These are phyloP conservation scores for Rhypophila decipiens DNA, from an alignment of 495 filamentous ascomycete genomes.

Conservation along the genomic window DNA sequence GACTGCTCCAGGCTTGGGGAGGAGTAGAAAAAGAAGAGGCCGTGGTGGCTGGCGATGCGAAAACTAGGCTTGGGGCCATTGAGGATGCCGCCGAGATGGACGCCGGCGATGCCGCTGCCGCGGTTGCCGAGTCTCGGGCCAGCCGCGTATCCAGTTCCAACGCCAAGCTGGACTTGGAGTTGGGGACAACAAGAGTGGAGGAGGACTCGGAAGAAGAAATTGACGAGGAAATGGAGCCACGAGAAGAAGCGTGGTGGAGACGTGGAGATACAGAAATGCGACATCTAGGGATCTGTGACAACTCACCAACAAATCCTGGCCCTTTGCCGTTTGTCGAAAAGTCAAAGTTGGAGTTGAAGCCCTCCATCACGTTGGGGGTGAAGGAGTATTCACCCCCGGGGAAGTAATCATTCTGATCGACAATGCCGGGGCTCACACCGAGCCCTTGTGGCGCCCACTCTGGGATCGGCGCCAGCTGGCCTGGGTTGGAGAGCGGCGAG, in stretches of 20 bases:
- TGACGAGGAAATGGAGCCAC: slow-evolving; percentile 18
- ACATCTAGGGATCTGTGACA: slow-evolving; percentile 29
- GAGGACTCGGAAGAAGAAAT: slow-evolving; percentile 28
- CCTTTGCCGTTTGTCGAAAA: slow-evolving; percentile 47
- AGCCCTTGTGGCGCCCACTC: slow-evolving; percentile 56
- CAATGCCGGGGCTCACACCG: slow-evolving; percentile 60
- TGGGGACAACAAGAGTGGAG: slow-evolving; percentile 21
- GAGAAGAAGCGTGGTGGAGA: slow-evolving; percentile 1
- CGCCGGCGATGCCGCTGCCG: slow-evolving; percentile 28
- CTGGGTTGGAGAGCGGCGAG: slow-evolving; percentile 66
- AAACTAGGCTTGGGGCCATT: slow-evolving; percentile 29
- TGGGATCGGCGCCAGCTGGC: slow-evolving; percentile 50
- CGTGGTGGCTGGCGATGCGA: slow-evolving; percentile 45
- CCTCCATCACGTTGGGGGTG: slow-evolving; percentile 38
- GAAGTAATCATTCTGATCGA: slow-evolving; percentile 54
- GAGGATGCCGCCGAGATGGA: slow-evolving; percentile 10
- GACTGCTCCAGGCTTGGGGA: slow-evolving; percentile 24
- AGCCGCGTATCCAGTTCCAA: slow-evolving; percentile 28
- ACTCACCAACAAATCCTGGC: slow-evolving; percentile 76
- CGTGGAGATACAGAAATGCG: slow-evolving; percentile 8
- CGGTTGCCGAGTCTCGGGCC: slow-evolving; percentile 23
- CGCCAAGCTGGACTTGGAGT: slow-evolving; percentile 13
- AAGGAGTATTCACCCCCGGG: slow-evolving; percentile 52
- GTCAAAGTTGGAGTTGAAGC: slow-evolving; percentile 51
- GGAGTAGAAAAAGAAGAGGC: slow-evolving; percentile 36